Evolutionary conservation across 1,284 basidiomycete genomes (phyloP), one percentile per base, ranked within the genome.

Genomic region (Irpex rosettiformis): DNA sequence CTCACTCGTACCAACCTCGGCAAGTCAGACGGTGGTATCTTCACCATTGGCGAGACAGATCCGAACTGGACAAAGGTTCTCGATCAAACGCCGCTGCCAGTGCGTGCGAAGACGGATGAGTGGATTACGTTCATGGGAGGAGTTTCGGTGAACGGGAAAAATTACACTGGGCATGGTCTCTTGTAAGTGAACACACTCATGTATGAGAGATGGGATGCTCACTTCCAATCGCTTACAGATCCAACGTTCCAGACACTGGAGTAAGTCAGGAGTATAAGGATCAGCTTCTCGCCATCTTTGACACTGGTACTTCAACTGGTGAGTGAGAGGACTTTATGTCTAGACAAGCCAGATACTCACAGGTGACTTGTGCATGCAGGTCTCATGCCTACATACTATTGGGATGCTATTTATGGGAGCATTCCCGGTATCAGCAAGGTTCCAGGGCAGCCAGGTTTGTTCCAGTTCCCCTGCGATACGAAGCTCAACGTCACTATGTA

Each of bases 381-480:
- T 47, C 43, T 47, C 22, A 21, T 47, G 6, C 63, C 63, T 11
- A 25, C 13, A 16, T 61, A 56, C 42, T 64, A 65, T 48, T 63
- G 63, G 11, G 62, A 68, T 37, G 62, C 63, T 4, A 59, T 68
- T 40, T 68, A 66, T 55, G 56, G 57, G 47, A 48, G 62, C 40
- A 8, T 66, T 7, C 63, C 67, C 10, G 64, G 65, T 0, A 62
- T 64, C 1, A 24, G 28, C 37, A 57, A 40, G 8, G 62, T 53
- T 33, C 43, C 57, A n/a, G 40, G 24, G 6, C 7, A 37, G 33
- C 16, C 16, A 8, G 52, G 54, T 11, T 18, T 29, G 16, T 66
- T 62, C 57, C 40, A 30, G 8, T 29, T 66, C 10, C 62, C 65
- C 2, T 66, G 65, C 52, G 55, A 61, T 37, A 60, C 61, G 6